Evolutionary conservation across 208 protist genomes (phyloP).

Genomic region (Tritrichomonas musculus): DNA sequence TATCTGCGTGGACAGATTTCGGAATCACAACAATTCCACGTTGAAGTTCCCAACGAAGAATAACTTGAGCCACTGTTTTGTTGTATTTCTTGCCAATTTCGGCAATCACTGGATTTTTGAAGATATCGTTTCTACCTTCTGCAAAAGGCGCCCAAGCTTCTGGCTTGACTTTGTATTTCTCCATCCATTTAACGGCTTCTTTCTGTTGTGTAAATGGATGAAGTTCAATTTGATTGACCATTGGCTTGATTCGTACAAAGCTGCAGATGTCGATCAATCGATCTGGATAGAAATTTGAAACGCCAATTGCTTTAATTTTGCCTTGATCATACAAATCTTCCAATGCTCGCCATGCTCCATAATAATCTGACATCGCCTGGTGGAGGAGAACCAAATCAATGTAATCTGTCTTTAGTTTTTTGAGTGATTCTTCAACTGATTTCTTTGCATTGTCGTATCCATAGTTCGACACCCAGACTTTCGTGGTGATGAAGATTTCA

Average conservation of each 20-base stretch:
- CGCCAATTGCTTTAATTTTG: conserved; percentile 23
- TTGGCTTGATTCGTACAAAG: too few species aligned
- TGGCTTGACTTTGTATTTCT: too few species aligned
- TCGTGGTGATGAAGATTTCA: not conserved
- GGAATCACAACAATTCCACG: not conserved
- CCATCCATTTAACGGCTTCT: too few species aligned
- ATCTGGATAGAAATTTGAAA: not conserved
- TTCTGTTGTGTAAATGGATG: too few species aligned
- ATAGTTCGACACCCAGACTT: not conserved
- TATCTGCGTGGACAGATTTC: not conserved
- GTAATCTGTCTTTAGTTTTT: not conserved
- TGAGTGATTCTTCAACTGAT: not conserved
- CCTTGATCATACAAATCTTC: not conserved
- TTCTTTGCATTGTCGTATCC: not conserved
- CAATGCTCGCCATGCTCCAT: not conserved
- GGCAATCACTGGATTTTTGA: not conserved
- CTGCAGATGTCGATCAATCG: too few species aligned
- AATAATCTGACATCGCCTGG: not conserved
- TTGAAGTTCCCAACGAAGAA: not conserved
- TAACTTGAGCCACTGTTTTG: not conserved
- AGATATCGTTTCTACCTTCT: not conserved
- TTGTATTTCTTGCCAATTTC: not conserved
- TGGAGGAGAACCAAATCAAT: not conserved
- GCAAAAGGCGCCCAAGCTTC: too few species aligned
- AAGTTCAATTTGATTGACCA: too few species aligned